These are phyloP conservation scores for Botrytis medusae DNA, from an alignment of 2,329 filamentous ascomycete species.

Conservation along the genomic window DNA sequence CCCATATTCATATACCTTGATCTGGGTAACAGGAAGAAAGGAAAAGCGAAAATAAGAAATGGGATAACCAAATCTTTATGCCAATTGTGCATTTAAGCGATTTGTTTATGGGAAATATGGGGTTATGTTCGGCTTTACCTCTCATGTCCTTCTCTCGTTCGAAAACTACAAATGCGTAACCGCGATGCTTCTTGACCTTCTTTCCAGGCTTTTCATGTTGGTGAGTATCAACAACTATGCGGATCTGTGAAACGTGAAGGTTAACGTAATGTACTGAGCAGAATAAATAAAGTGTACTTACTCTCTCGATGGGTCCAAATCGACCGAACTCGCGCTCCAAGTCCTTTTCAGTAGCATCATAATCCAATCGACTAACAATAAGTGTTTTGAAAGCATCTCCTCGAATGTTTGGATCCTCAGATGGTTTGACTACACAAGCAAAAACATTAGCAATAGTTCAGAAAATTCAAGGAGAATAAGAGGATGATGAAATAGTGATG, in stretches of 20 bases:
- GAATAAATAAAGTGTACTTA: conserved; percentile 45
- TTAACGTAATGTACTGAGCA: conserved; percentile 22
- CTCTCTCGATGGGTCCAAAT: conserved; percentile 90
- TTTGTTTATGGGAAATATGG: conserved; percentile 37
- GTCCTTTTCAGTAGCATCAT: conserved; percentile 85
- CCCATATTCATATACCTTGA: conserved; percentile 52
- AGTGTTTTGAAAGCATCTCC: conserved; percentile 95
- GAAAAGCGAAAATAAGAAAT: conserved; percentile 42
- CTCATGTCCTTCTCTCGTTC: conserved; percentile 99
- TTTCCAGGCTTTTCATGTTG: conserved; percentile 69
- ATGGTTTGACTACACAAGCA: conserved; percentile 66
- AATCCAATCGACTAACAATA: conserved; percentile 86
- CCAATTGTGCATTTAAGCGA: conserved; percentile 37
- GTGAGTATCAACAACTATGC: conserved; percentile 78
- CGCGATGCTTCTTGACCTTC: conserved; percentile 77
- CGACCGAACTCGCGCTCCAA: conserved; percentile 91
- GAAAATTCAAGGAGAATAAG: background rate
- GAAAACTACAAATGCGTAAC: conserved; percentile 96
- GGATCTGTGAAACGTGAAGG: conserved; percentile 59
- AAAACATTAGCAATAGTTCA: conserved; percentile 28
- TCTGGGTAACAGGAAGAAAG: conserved; percentile 32
- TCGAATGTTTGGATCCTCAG: conserved; percentile 81
- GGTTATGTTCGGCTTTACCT: conserved; percentile 67
- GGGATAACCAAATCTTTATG: conserved; percentile 46
- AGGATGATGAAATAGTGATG: conserved; percentile 30